Conservation (phyloP, 768 basidiomycete genomes). For the Floccularia luteovirens region DNA sequence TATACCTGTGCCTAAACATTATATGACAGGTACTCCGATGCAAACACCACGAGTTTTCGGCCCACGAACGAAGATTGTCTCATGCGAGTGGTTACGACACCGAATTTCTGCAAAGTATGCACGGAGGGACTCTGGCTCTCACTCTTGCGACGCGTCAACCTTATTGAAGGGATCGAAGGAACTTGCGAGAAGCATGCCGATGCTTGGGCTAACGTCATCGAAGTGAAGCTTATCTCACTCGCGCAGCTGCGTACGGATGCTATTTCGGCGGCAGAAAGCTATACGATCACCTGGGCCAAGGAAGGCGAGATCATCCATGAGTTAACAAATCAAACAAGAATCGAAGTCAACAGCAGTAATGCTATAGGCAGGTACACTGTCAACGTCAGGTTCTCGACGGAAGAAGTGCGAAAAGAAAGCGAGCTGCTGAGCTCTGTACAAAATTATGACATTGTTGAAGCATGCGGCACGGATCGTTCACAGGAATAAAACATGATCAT, state of each 20-base stretch:
- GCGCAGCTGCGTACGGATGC: constrained; percentile 40
- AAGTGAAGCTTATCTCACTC: constrained; percentile 50
- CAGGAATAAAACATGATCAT: background rate
- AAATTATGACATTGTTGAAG: constrained; percentile 14
- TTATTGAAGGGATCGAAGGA: constrained; percentile 49
- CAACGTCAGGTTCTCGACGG: constrained; percentile 42
- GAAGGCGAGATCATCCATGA: constrained; percentile 33
- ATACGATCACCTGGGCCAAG: constrained; percentile 48
- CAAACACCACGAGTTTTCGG: constrained; percentile 63
- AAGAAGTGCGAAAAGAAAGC: constrained; percentile 47
- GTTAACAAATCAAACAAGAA: constrained; percentile 42
- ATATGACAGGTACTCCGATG: constrained; percentile 46
- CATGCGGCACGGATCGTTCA: constrained; percentile 1
- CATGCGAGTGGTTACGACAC: constrained; percentile 65
- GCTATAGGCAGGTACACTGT: constrained; percentile 35
- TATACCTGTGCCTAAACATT: background rate
- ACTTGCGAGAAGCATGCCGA: constrained; percentile 20
- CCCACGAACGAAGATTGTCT: constrained; percentile 80
- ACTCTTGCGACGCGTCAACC: constrained; percentile 47
- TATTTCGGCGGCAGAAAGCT: constrained; percentile 25
- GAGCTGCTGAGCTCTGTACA: constrained; percentile 14
- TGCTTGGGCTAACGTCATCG: constrained; percentile 24
- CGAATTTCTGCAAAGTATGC: constrained; percentile 72
- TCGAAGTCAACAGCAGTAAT: constrained; percentile 28
- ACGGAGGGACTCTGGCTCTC: constrained; percentile 68